Evolutionary conservation across 129 eudicot species (phyloP).

Genomic region (Scalesia atractyloides): DNA sequence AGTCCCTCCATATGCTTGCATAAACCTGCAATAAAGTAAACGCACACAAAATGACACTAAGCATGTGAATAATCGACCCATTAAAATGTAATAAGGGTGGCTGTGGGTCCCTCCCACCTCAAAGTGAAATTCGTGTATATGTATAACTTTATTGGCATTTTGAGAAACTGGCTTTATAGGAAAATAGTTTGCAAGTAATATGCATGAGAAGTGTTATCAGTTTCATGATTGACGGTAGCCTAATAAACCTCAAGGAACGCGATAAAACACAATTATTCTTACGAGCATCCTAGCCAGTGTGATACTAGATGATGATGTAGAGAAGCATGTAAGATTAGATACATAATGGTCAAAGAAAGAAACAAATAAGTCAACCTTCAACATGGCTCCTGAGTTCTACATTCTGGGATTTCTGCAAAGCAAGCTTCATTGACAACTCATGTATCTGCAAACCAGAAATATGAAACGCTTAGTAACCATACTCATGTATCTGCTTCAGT

Average conservation of each 20-base stretch:
- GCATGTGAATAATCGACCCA: neutral
- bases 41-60: conserved; percentile 6
- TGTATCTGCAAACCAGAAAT: conserved; percentile 62
- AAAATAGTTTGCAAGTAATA: neutral
- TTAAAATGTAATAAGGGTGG: neutral
- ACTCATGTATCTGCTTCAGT: neutral
- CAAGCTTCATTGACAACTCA: conserved; percentile 86
- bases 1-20: conserved; percentile 81
- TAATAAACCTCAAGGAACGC: neutral
- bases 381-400: conserved; percentile 76
- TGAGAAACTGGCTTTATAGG: neutral
- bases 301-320: too few species aligned
- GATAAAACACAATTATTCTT: neutral
- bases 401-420: conserved; percentile 85
- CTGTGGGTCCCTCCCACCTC: neutral
- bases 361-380: conserved; percentile 61
- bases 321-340: neutral
- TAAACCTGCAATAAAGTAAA: conserved; percentile 53
- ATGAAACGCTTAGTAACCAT: conserved; percentile 23
- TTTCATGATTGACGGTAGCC: neutral
- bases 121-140: neutral
- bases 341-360: neutral
- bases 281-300: neutral
- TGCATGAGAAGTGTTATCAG: neutral
- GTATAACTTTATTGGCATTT: neutral